Base-by-base conservation (phyloP, 2,329 filamentous ascomycete species). In the Cyphellophora attinorum region DNA sequence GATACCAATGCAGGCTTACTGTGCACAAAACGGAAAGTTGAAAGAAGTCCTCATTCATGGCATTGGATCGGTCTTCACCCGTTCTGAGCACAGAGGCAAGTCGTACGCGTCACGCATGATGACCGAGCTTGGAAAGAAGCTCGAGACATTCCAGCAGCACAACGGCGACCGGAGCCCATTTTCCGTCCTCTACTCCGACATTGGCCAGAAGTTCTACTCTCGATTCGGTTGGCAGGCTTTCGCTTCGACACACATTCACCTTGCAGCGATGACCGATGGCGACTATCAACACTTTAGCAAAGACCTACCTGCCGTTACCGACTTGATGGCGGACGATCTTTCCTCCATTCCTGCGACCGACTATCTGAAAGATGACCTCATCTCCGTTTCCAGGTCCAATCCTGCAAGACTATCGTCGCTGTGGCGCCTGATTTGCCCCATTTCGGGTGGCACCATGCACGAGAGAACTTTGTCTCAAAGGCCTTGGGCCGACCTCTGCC, bases 171-270 rank as follows among this genome's bases (percentile, higher is more conserved):
- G 52, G 53, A 67, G 55, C 43, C 58, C 74, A 11, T 91, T 89
- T 57, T 88, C 83, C 1, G 72, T 93, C 5, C 67, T 95, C 6
- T 94, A 79, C 58, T 93, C 85, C 6, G 85, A 93, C 50, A 86
- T 93, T 44, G 85, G 88, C 13, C 81, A 85, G 64, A 63, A 65
- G 25, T 95, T 86, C 59, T 95, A 95, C 60, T 73, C 80, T 3
- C 68, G 66, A 19, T 68, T 76, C 44, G 85, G 85, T 29, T 95
- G 88, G 88, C 68, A 75, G 31, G 69, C 77, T 0, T 88, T 81
- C 49, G 67, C 72, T 13, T 89, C 83, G 39, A 67, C 71, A 1
- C 86, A 94, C 54, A 66, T 93, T 28, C 67, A 71, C 19, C 71
- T 93, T 37, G 60, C 65, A 10, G 64, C 71, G 1, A 42, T 58